Base-by-base conservation (phyloP, 768 basidiomycete genomes). In the Lepiota brunneoincarnata region DNA sequence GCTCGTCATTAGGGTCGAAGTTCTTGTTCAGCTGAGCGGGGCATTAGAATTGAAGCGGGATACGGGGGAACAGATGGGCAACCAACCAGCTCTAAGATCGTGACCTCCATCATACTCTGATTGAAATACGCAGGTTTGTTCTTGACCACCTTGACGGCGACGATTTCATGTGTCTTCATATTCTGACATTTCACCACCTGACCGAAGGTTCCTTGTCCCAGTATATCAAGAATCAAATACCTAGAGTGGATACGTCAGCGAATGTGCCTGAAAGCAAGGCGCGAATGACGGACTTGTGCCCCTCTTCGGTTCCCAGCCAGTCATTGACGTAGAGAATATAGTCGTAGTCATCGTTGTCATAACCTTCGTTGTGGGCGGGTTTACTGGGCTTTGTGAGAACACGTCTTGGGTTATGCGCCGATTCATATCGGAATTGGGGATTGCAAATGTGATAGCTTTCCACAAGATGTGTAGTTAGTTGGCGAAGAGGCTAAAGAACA, bases 101-200 rank as follows among this genome's bases (percentile, higher is more conserved):
- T 97, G 23, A 98, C 96, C 71, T 99, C 97, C 97, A 99, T 99
- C 91, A 97, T 98, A 70, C 90, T 93, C 73, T 99, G 97, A 67
- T 98, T 98, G 71, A 97, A 94, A 75, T 99, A 99, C 0, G 97
- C 97, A 4, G 96, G 97, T 72, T 98, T 99, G 72, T 99, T 99
- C 77, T 99, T 99, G 60, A 99, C 93, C 6, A 99, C 97, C 72
- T 98, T 99, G 57, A 99, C 97, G 20, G 97, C 97, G 40, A 97
- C 93, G 51, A 98, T 92, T 67, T 98, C 96, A 70, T 98, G 94
- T 26, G 93, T 97, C 75, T 95, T 93, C 88, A 98, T 95, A 67
- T 99, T 98, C 70, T 98, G 97, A 67, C 97, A 99, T 69, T 99
- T 99, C 63, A 98, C 97, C 28, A 99, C 97, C 69, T 99, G 97